Percentiles rank a stretch among this genome's conserved stretches.
These are phyloP conservation scores for Brasilioporus rufonigricans DNA, from an alignment of 768 basidiomycete genomes.

Conservation along the genomic window DNA sequence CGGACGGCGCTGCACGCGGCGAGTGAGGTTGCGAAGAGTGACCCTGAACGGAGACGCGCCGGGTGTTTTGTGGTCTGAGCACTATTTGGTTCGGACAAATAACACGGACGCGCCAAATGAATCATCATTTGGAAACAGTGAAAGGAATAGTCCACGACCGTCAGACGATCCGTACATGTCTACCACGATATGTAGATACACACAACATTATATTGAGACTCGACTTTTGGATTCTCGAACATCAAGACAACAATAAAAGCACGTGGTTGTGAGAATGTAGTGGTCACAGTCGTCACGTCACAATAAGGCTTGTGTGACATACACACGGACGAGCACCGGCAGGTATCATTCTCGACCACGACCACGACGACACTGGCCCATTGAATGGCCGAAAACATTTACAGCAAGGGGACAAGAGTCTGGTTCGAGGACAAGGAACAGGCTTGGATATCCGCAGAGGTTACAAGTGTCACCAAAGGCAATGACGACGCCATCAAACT, in stretches of 20 bases:
- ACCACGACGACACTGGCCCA: conserved; percentile 26
- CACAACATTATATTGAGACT: too few relatives aligned
- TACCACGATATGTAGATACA: too few relatives aligned
- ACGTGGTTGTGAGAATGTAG: conserved; percentile 20
- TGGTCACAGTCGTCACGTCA: conserved; percentile 27
- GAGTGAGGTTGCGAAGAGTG: conserved; percentile 3
- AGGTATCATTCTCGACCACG: conserved; percentile 15
- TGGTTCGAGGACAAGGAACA: conserved; percentile 95
- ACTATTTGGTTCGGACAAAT: conserved; percentile 26
- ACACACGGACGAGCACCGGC: neutral
- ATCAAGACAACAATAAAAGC: neutral
- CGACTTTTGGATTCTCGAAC: too few relatives aligned
- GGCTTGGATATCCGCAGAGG: conserved; percentile 92
- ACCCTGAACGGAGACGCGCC: neutral
- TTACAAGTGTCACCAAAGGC: conserved; percentile 60
- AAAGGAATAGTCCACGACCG: too few relatives aligned
- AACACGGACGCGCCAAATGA: conserved; percentile 13
- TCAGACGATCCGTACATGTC: too few relatives aligned
- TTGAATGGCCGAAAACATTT: conserved; percentile 93
- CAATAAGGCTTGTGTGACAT: neutral
- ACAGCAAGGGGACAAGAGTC: conserved; percentile 85
- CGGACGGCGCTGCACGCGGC: conserved; percentile 18
- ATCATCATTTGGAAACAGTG: too few relatives aligned
- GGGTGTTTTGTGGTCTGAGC: conserved; percentile 3
- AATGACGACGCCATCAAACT: conserved; percentile 78